Conservation (phyloP, 306 rosid genomes). For the Trifolium repens region DNA sequence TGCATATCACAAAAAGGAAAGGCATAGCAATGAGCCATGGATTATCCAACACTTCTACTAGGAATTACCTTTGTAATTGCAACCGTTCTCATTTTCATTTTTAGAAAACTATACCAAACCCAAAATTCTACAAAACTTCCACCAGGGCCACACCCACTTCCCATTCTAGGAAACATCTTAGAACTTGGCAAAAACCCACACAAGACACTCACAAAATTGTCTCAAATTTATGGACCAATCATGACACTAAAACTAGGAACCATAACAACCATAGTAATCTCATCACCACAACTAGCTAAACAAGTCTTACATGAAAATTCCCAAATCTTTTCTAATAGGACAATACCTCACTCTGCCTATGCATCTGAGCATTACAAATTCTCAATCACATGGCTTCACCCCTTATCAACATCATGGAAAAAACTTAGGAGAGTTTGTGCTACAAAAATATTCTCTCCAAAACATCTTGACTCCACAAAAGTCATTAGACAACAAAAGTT, state of each 20-base stretch:
- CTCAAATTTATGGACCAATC: conserved; percentile 35
- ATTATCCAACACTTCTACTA: background rate
- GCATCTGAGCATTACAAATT: background rate
- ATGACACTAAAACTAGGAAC: conserved; percentile 34
- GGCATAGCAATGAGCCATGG: conserved; percentile 6
- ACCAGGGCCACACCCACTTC: conserved; percentile 39
- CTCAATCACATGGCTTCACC: background rate
- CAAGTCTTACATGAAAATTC: background rate
- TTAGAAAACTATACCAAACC: background rate
- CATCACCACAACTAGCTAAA: background rate
- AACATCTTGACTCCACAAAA: conserved; percentile 1
- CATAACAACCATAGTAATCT: background rate
- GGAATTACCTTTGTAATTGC: background rate
- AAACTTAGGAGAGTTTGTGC: conserved; percentile 5
- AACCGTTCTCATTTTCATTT: conserved; percentile 8
- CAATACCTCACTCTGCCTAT: background rate
- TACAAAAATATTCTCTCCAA: background rate
- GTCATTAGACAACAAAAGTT: background rate
- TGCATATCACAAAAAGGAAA: background rate
- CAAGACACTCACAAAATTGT: conserved; percentile 27
- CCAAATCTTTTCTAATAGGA: background rate
- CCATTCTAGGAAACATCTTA: conserved; percentile 38
- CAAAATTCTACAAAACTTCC: conserved; percentile 21
- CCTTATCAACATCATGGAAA: background rate
- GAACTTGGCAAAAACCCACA: conserved; percentile 39